Evolutionary conservation across 208 protist genomes (phyloP).

Genomic region (Trypanosoma avium): DNA sequence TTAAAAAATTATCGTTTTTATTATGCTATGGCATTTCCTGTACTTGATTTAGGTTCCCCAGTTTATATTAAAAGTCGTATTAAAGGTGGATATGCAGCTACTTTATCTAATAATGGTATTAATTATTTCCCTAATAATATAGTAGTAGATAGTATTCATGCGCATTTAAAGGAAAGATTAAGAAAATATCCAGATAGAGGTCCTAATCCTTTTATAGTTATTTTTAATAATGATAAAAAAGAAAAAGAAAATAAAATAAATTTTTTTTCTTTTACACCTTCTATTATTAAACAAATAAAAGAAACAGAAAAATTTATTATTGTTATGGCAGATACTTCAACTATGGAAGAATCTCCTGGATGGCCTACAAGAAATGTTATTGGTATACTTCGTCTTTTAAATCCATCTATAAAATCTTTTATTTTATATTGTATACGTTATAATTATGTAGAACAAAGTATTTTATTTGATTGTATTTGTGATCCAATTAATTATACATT

Average conservation of each 20-base stretch:
- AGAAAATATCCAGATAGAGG: slow-evolving; percentile 28
- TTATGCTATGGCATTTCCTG: slow-evolving; percentile 94
- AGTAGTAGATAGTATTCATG: slow-evolving; percentile 27
- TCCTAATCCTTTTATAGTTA: slow-evolving; percentile 51
- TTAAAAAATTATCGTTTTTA: slow-evolving; percentile 95
- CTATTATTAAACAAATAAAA: not conserved
- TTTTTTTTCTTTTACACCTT: slow-evolving; percentile 33
- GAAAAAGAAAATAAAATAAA: slow-evolving; percentile 14
- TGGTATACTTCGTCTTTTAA: slow-evolving; percentile 47
- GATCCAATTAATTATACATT: slow-evolving; percentile 26
- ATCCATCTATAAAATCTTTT: slow-evolving; percentile 36
- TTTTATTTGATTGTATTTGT: slow-evolving; percentile 42
- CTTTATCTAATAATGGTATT: slow-evolving; percentile 18
- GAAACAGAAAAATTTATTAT: slow-evolving; percentile 18
- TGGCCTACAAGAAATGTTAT: slow-evolving; percentile 63
- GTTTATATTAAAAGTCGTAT: slow-evolving; percentile 21
- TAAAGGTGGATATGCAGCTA: slow-evolving; percentile 11
- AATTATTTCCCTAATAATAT: slow-evolving; percentile 18
- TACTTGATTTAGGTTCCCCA: slow-evolving; percentile 44
- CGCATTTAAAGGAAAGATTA: slow-evolving; percentile 28
- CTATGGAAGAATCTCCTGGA: slow-evolving; percentile 26
- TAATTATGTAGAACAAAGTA: slow-evolving; percentile 32
- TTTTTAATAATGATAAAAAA: not conserved
- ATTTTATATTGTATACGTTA: slow-evolving; percentile 47
- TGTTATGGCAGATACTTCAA: slow-evolving; percentile 46